These are phyloP conservation scores for Eimeria acervulina DNA, from an alignment of 169 alveolate genomes.

Conservation along the genomic window DNA sequence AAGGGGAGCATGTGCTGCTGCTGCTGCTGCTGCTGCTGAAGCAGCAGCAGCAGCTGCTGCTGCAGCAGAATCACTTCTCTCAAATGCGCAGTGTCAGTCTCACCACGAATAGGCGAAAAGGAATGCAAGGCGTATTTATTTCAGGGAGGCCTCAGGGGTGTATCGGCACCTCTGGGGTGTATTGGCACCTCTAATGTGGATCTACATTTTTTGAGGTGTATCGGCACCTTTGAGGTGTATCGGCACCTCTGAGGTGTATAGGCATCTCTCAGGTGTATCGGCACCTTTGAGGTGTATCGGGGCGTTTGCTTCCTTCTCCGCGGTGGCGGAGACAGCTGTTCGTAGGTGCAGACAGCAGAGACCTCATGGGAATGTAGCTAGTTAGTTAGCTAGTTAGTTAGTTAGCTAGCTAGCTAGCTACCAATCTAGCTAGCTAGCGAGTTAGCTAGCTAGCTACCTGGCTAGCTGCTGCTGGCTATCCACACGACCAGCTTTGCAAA, in stretches of 20 bases:
- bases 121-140: background rate
- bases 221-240: background rate
- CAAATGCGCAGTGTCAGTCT: background rate
- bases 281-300: background rate
- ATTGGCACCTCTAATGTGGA: too few relatives aligned
- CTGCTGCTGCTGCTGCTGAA: slow-evolving; percentile 44
- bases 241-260: background rate
- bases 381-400: too few relatives aligned
- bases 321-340: background rate
- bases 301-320: background rate
- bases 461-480: too few relatives aligned
- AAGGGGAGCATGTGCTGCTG: background rate
- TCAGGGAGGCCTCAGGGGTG: too few relatives aligned
- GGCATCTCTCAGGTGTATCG: background rate
- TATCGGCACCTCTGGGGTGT: background rate
- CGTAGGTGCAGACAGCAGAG: too few relatives aligned
- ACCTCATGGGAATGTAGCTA: too few relatives aligned
- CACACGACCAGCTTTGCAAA: background rate
- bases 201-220: background rate
- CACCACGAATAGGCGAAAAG: background rate
- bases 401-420: too few relatives aligned
- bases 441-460: too few relatives aligned
- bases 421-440: too few relatives aligned
- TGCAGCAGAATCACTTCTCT: background rate
- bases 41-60: slow-evolving; percentile 43